Evolutionary conservation across 1,284 basidiomycete genomes (phyloP).

Genomic region (Ganoderma meredithae): DNA sequence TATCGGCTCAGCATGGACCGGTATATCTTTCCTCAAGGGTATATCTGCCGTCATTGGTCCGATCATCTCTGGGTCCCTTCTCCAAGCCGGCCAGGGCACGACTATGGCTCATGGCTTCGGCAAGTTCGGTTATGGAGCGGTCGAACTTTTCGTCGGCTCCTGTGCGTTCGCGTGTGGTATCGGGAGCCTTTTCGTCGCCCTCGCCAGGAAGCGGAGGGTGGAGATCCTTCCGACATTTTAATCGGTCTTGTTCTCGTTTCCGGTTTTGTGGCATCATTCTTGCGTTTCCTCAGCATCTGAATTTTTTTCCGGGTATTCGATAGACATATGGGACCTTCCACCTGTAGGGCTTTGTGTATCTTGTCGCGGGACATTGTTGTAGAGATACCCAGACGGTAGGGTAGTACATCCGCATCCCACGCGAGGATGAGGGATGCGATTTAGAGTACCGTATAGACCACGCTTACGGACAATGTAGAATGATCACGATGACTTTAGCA

Average conservation of each 20-base stretch:
- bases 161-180: constrained; percentile 35
- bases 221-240: background rate
- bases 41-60: constrained; percentile 38
- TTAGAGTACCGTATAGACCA: background rate
- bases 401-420: too few relatives aligned
- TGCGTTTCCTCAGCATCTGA: background rate
- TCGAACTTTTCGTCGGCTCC: constrained; percentile 40
- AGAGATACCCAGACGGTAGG: background rate
- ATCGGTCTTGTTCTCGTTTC: background rate
- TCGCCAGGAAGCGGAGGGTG: constrained; percentile 20
- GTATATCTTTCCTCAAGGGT: constrained; percentile 34
- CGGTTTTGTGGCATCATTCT: background rate
- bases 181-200: constrained; percentile 31
- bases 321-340: background rate
- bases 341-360: background rate
- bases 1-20: constrained; percentile 33
- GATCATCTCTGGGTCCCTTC: constrained; percentile 35
- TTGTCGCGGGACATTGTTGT: background rate
- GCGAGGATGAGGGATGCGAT: too few relatives aligned
- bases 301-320: background rate
- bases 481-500: background rate
- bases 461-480: background rate
- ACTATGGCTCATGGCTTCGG: constrained; percentile 30
- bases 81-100: constrained; percentile 32
- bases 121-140: constrained; percentile 35